Conservation (phyloP, 192 early-diverging fungal genomes). For the Phlyctochytrium planicorne region DNA sequence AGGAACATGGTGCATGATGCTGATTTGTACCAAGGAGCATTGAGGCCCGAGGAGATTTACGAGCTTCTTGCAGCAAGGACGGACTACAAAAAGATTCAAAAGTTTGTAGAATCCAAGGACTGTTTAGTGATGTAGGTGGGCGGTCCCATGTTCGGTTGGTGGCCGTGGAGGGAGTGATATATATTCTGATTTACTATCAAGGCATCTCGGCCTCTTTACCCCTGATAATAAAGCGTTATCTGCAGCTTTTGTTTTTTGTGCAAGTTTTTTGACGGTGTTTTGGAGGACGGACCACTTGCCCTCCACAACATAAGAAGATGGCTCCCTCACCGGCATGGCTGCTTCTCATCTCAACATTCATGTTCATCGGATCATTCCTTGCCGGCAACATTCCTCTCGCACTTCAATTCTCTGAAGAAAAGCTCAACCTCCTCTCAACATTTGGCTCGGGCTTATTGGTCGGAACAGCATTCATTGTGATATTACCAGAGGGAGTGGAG, state of each 20-base stretch:
- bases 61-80: conserved; percentile 75
- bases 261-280: too few species aligned
- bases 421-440: conserved; percentile 71
- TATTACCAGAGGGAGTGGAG: conserved; percentile 94
- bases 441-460: conserved; percentile 91
- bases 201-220: too few species aligned
- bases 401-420: conserved; percentile 71
- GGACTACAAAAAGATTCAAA: conserved; percentile 77
- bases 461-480: conserved; percentile 87
- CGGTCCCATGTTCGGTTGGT: neutral
- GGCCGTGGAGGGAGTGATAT: too few species aligned
- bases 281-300: too few species aligned
- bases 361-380: conserved; percentile 83
- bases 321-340: neutral
- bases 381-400: conserved; percentile 85
- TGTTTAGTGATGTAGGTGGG: conserved; percentile 42
- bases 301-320: too few species aligned
- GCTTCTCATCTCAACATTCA: conserved; percentile 25
- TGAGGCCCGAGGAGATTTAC: conserved; percentile 78
- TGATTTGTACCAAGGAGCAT: conserved; percentile 68
- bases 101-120: conserved; percentile 68
- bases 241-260: too few species aligned
- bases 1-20: conserved; percentile 75
- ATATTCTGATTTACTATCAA: too few species aligned
- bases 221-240: too few species aligned